Conservation (phyloP, 805 yeast genomes). For the Wickerhamomyces queroliae region DNA sequence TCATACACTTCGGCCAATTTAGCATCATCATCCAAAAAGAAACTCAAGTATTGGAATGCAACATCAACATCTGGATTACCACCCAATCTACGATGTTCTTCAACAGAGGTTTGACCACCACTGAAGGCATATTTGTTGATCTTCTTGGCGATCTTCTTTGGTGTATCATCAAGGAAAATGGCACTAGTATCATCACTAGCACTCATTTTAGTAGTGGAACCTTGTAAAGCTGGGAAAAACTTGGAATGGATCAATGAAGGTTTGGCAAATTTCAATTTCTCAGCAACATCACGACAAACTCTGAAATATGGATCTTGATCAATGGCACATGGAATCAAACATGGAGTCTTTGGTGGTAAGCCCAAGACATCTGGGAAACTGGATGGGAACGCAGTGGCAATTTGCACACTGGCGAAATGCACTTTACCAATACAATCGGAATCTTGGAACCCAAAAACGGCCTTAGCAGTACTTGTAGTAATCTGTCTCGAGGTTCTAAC, state of each 20-base stretch:
- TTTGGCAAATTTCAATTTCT: slow-evolving; percentile 81
- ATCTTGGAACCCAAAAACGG: slow-evolving; percentile 95
- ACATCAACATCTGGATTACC: slow-evolving; percentile 96
- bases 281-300: slow-evolving; percentile 96
- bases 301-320: slow-evolving; percentile 99
- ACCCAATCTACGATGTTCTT: slow-evolving; percentile 85
- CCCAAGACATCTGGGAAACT: slow-evolving; percentile 93
- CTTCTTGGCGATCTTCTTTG: slow-evolving; percentile 88
- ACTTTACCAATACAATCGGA: slow-evolving; percentile 91
- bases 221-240: slow-evolving; percentile 98
- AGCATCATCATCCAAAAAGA: slow-evolving; percentile 86
- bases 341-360: slow-evolving; percentile 83
- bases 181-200: slow-evolving; percentile 90
- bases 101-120: slow-evolving; percentile 84
- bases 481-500: slow-evolving; percentile 90
- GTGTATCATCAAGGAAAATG: slow-evolving; percentile 91
- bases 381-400: slow-evolving; percentile 92
- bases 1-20: slow-evolving; percentile 56
- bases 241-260: slow-evolving; percentile 91
- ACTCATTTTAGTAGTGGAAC: slow-evolving; percentile 94
- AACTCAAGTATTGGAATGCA: slow-evolving; percentile 86
- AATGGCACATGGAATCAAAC: slow-evolving; percentile 97
- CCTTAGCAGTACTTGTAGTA: slow-evolving; percentile 94
- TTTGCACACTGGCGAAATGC: slow-evolving; percentile 95
- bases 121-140: slow-evolving; percentile 95